Base-by-base conservation (phyloP, 345 rosid genomes). In the Eucalyptus regnans region DNA sequence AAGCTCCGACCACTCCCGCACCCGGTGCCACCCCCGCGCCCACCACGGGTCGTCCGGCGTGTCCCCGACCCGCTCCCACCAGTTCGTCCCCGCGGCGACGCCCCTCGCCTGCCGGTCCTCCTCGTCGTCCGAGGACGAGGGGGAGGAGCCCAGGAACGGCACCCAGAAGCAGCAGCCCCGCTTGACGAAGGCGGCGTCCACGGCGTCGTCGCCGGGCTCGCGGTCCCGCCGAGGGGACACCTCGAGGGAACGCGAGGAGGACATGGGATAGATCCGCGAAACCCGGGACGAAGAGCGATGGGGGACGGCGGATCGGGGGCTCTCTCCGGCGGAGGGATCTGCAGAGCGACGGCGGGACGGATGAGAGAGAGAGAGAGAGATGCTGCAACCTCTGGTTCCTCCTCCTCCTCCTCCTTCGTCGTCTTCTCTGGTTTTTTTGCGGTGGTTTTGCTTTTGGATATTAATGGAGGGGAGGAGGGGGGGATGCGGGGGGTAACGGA, bases 1-100 rank as follows among this genome's bases (percentile, higher is more conserved):
- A 88, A 90, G 60, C 92, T 93, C 94, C 64, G 94, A 93, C 94
- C 94, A 93, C 91, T 93, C 95, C 48, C 94, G 90, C n/a, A 92
- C 52, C 90, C 87, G 87, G 86, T 88, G 86, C 79, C 92, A 89
- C 13, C 93, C 93, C 31, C 86, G 29, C 29, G 86, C 25, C 93
- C 91, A 91, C 91, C 93, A 92, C 58, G 85, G 88, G 41, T 87
- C 87, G 56, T 27, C 54, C 27, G 54, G 29, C 33, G 86, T 58
- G 6, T 90, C 87, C 49, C 87, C 90, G 86, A 90, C 27, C 37
- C 90, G 76, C 86, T 90, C 91, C 93, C 94, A 93, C 88, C 76
- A 68, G 37, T 56, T 43, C 20, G 88, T 37, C 80, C 84, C 88
- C 43, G 62, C 66, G 16, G 46, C 33, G 33, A 23, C 86, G 13